Conservation (phyloP, 495 filamentous ascomycete species). For the Aspergillus ostianus region DNA sequence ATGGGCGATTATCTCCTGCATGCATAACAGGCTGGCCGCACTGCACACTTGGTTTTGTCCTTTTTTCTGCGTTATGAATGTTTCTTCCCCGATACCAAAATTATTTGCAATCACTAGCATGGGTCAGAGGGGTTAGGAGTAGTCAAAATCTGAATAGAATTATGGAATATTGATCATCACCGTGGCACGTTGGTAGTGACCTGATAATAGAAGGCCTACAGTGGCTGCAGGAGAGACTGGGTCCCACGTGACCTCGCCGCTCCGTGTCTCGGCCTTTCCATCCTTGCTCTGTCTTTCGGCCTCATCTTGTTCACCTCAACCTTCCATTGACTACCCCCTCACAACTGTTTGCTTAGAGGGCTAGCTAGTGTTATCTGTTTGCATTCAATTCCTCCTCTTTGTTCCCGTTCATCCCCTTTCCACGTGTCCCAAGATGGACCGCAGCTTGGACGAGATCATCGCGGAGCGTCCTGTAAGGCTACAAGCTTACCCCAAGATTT, state of each 20-base stretch:
- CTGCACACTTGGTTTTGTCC: conserved; percentile 19
- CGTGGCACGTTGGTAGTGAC: not conserved
- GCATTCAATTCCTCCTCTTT: not conserved
- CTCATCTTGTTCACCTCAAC: not conserved
- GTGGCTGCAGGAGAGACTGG: not conserved
- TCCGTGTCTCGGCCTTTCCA: conserved; percentile 1
- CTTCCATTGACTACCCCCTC: not conserved
- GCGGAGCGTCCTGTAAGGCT: conserved; percentile 70
- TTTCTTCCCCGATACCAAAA: conserved; percentile 2
- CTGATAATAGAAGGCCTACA: not conserved
- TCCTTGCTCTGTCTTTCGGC: not conserved
- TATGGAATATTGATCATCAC: not conserved
- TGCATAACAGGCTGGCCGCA: conserved; percentile 33
- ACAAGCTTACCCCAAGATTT: not conserved
- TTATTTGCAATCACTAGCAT: conserved; percentile 6
- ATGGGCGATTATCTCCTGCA: conserved; percentile 24
- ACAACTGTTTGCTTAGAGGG: not conserved
- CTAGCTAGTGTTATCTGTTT: not conserved
- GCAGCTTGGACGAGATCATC: conserved; percentile 82
- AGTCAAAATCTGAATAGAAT: conserved; percentile 11
- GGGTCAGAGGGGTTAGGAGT: conserved; percentile 4
- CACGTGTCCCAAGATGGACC: conserved; percentile 59
- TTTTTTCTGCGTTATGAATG: conserved; percentile 12
- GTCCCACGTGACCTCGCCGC: not conserved
- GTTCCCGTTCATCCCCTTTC: not conserved